Evolutionary conservation across 225 moss, liverwort and hornwort species (phyloP).

Genomic region (Thuidium tamariscinum): DNA sequence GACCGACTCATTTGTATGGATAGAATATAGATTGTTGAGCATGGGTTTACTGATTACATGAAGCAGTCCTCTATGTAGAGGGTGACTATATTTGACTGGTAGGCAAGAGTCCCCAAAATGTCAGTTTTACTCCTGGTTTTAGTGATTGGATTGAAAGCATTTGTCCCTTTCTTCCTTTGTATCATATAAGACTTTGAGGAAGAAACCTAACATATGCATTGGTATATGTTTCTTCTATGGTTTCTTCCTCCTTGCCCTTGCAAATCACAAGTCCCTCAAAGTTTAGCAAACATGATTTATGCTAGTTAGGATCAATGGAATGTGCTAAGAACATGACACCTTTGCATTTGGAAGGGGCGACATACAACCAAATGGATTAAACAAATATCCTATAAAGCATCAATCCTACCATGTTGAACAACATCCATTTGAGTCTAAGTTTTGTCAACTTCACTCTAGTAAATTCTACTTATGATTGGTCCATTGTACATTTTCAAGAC

Average conservation of each 20-base stretch:
- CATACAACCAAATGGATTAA: neutral
- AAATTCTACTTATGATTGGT: neutral
- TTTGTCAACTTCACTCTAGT: neutral
- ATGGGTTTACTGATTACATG: no score
- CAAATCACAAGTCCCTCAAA: no score
- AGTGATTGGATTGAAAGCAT: no score
- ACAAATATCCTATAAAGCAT: neutral
- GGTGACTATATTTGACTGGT: no score
- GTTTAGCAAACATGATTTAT: neutral
- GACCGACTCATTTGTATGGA: no score
- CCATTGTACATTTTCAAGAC: neutral
- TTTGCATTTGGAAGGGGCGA: neutral
- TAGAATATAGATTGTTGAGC: no score
- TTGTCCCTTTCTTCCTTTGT: no score
- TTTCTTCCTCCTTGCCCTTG: neutral
- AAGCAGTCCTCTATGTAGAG: no score
- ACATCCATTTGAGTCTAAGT: neutral
- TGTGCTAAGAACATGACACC: neutral
- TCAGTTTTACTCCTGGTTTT: no score
- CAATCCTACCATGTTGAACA: neutral
- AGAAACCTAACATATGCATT: neutral
- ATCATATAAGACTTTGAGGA: no score
- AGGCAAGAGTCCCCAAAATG: no score
- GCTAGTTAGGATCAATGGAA: neutral
- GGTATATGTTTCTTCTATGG: neutral